These are phyloP conservation scores for Penicillium sp. DNA, from an alignment of 2,329 filamentous ascomycete species.

Conservation along the genomic window DNA sequence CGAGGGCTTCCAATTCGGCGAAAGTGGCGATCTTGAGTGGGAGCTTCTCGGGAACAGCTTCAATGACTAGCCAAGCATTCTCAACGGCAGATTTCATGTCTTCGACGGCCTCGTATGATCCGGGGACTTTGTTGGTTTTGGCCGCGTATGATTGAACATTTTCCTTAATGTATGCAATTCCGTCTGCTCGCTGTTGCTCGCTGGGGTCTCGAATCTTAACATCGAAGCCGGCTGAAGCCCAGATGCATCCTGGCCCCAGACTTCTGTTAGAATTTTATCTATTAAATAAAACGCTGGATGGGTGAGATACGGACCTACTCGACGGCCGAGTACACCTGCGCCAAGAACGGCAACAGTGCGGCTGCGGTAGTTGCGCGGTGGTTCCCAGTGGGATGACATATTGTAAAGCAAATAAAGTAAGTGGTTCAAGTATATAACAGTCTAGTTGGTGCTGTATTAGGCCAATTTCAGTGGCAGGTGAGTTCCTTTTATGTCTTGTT, in stretches of 20 bases:
- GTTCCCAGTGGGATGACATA: constrained; percentile 24
- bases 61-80: constrained; percentile 55
- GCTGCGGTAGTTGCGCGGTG: constrained; percentile 28
- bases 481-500: not conserved
- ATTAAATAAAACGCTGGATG: not conserved
- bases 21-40: constrained; percentile 51
- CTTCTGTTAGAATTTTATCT: not conserved
- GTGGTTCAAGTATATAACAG: not conserved
- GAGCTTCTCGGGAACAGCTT: constrained; percentile 53
- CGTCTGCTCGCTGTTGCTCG: constrained; percentile 29
- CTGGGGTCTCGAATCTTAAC: constrained; percentile 32
- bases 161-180: constrained; percentile 36
- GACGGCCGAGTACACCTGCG: constrained; percentile 43
- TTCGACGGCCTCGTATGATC: constrained; percentile 33
- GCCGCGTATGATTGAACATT: constrained; percentile 33
- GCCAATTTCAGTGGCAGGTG: not conserved
- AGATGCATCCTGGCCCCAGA: constrained; percentile 26
- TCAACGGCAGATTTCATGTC: constrained; percentile 43
- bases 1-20: constrained; percentile 45
- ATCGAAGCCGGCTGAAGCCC: constrained; percentile 34
- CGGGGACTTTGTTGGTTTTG: constrained; percentile 28
- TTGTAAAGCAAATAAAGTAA: constrained; percentile 21
- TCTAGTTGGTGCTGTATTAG: not conserved
- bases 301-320: constrained; percentile 30
- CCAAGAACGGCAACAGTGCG: constrained; percentile 45